phyloP scores from a whole-genome alignment of 768 basidiomycete genomes.

The Boletales sp. region DNA sequence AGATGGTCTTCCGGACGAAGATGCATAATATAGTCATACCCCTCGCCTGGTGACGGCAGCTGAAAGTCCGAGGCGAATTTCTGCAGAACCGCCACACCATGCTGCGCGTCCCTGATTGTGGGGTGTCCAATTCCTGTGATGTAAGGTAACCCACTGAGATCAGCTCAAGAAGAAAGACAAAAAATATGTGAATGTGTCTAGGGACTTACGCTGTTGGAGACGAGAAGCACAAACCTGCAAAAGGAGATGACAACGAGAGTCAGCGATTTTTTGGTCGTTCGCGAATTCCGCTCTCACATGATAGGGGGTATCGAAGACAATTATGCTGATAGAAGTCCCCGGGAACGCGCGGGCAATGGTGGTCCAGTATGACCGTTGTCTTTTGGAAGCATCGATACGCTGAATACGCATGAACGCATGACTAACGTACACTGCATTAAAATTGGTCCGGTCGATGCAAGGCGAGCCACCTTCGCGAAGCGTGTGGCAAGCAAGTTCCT shows the following conservation, averaged over 20 bases:
- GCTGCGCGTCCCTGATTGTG: conserved; percentile 62
- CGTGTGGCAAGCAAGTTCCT: conserved; percentile 49
- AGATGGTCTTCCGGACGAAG: conserved; percentile 36
- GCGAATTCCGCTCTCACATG: conserved; percentile 45
- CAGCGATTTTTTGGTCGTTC: conserved; percentile 7
- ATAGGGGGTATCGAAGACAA: conserved; percentile 77
- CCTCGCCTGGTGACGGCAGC: conserved; percentile 55
- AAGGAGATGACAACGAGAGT: conserved; percentile 11
- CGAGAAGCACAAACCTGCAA: conserved; percentile 60
- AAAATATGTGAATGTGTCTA: background rate
- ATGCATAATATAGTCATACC: conserved; percentile 55
- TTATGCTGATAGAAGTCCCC: conserved; percentile 61
- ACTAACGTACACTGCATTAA: conserved; percentile 55
- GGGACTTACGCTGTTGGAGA: conserved; percentile 52
- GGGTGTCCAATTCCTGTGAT: conserved; percentile 66
- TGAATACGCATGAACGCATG: background rate
- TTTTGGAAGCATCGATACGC: conserved; percentile 23
- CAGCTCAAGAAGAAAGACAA: conserved; percentile 2
- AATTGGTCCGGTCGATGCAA: conserved; percentile 77
- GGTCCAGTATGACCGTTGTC: conserved; percentile 74
- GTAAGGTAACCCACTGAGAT: conserved; percentile 7
- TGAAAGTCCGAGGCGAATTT: conserved; percentile 62
- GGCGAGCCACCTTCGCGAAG: conserved; percentile 63
- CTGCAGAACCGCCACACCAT: conserved; percentile 58
- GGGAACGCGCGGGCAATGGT: conserved; percentile 66